phyloP scores from a whole-genome alignment of 2,329 filamentous ascomycete species.

The Diaporthe citrichinensis region DNA sequence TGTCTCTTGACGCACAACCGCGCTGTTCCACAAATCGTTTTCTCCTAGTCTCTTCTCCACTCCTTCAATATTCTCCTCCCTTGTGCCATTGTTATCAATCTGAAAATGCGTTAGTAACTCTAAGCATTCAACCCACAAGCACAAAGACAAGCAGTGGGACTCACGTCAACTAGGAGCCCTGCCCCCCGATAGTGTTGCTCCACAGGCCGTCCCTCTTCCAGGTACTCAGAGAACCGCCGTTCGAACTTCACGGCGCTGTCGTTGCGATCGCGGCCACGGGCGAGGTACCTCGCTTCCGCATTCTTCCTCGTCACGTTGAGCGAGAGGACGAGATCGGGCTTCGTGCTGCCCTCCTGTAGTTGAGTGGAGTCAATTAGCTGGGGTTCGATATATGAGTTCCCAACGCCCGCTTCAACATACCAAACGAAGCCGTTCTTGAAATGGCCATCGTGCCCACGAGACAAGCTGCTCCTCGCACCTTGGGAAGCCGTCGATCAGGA shows the following conservation, averaged over 20 bases:
- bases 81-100: slow-evolving; percentile 14
- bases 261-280: slow-evolving; percentile 19
- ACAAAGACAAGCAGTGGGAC: background rate
- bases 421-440: slow-evolving; percentile 25
- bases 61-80: background rate
- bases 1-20: background rate
- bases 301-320: slow-evolving; percentile 15
- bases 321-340: slow-evolving; percentile 14
- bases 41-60: background rate
- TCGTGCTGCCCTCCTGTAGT: background rate
- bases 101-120: background rate
- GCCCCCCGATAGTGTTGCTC: slow-evolving; percentile 18
- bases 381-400: background rate
- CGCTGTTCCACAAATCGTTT: background rate
- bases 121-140: accelerated
- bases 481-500: slow-evolving; percentile 34
- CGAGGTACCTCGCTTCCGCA: slow-evolving; percentile 14
- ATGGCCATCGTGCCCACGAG: slow-evolving; percentile 31
- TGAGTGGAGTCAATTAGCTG: background rate
- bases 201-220: slow-evolving; percentile 18
- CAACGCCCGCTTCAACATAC: background rate
- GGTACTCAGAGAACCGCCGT: slow-evolving; percentile 25
- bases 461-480: slow-evolving; percentile 30
- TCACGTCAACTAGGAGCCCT: slow-evolving; percentile 14
- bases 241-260: slow-evolving; percentile 18